Evolutionary conservation across 1,139 yeast genomes (phyloP), one percentile per base, ranked within the genome.

Genomic region (Suhomyces kunorum): DNA sequence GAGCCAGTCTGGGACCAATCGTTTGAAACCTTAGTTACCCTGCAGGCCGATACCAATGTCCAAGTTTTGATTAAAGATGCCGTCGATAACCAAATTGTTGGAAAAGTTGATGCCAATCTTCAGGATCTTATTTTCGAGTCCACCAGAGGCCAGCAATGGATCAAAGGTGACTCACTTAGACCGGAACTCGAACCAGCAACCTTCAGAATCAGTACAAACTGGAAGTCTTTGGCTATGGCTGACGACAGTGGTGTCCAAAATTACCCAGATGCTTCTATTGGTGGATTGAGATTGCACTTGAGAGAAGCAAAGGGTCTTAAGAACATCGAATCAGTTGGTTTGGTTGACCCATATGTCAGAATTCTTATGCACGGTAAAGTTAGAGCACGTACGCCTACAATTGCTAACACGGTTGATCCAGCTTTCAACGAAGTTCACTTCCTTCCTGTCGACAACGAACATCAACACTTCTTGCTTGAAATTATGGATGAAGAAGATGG

Each of bases 1-100:
- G 87, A 81, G 51, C 94, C 94, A 13, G 66, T 80, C 12, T 85
- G 86, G 83, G 81, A 80, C 48, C 80, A 80, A 52, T 60, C 74
- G 16, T 63, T 80, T 42, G 94, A 85, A 60, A 57, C 78, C 6
- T 68, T 85, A 47, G 65, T 84, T 28, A 75, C 81, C 11, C 76
- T 82, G 34, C 84, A 81, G 55, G 69, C 82, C 1, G 66, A 65
- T 31, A 74, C 88, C 11, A 66, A 68, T 28, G 53, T 84, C 27
- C 76, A 72, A 50, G 64, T 85, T 14, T 58, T 78, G 24, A 67
- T 85, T 22, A 81, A 75, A 53, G 89, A 85, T 60, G 69, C 73
- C 3, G 78, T 56, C 6, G 72, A 68, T 38, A 74, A 71, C 31
- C 58, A 69, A 6, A 57, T 76, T 34, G 73, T 81, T 34, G 87